Evolutionary conservation across 495 filamentous ascomycete genomes (phyloP).

Genomic region (Glutinoglossum americanum): DNA sequence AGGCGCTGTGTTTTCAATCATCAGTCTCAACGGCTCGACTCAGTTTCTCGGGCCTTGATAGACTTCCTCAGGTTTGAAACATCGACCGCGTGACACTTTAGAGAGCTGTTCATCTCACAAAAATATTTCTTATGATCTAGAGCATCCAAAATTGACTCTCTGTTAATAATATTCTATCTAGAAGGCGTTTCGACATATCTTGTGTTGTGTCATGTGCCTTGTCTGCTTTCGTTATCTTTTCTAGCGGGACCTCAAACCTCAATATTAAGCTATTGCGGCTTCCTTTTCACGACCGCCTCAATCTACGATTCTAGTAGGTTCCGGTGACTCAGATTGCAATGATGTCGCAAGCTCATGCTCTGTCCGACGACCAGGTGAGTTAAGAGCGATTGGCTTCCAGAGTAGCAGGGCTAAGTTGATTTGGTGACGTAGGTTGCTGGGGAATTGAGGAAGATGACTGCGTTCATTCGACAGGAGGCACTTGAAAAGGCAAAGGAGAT

Average conservation of each 20-base stretch:
- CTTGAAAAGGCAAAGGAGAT: conserved; percentile 93
- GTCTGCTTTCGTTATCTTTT: background rate
- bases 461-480: conserved; percentile 98
- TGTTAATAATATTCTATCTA: background rate
- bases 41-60: background rate
- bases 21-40: background rate
- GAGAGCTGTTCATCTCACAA: background rate
- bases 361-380: conserved; percentile 88
- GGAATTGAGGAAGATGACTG: conserved; percentile 99
- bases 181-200: background rate
- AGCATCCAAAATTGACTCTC: background rate
- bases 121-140: background rate
- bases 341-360: conserved; percentile 82
- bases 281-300: background rate
- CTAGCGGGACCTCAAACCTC: background rate
- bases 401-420: background rate
- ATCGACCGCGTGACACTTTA: background rate
- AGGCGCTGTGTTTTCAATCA: background rate
- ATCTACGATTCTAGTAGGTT: background rate
- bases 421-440: conserved; percentile 44
- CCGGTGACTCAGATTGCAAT: conserved; percentile 12
- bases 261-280: background rate
- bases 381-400: background rate
- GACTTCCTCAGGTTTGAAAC: background rate
- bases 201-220: background rate